A percentile compares a stretch with the other conserved stretches of the same genome.
These are phyloP conservation scores for Magnolia officinalis DNA, from an alignment of 164 flowering plant species.

Conservation along the genomic window DNA sequence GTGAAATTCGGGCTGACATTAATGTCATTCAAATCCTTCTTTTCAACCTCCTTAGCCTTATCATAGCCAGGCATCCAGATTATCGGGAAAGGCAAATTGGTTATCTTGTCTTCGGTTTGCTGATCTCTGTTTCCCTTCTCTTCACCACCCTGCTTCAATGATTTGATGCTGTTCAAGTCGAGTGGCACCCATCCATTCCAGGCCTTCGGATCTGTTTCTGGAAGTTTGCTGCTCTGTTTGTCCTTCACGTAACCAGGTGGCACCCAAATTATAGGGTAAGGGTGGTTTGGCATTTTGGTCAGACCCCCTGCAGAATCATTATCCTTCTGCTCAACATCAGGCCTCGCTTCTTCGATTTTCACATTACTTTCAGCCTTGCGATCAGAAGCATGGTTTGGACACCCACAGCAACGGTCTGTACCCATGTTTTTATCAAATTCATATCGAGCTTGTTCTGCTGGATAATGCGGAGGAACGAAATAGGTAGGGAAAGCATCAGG, in stretches of 20 bases:
- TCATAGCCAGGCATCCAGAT: conserved; percentile 44
- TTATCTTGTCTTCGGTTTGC: conserved; percentile 16
- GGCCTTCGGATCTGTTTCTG: conserved; percentile 1
- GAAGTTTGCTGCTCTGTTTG: conserved; percentile 1
- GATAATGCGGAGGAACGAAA: conserved; percentile 33
- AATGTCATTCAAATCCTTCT: conserved; percentile 7
- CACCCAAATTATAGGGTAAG: conserved; percentile 50
- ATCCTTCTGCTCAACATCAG: conserved; percentile 24
- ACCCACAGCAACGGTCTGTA: conserved; percentile 43
- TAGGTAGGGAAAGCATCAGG: conserved; percentile 25
- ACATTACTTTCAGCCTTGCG: conserved; percentile 20
- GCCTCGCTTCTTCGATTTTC: conserved; percentile 49
- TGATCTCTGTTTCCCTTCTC: conserved; percentile 9
- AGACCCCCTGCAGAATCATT: conserved; percentile 19
- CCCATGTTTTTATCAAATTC: conserved; percentile 36
- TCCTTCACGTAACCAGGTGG: conserved; percentile 35
- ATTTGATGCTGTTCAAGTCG: conserved; percentile 13
- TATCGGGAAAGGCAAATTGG: conserved; percentile 33
- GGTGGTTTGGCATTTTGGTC: conserved; percentile 13
- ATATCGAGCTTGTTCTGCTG: conserved; percentile 36
- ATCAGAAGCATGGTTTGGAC: conserved; percentile 36
- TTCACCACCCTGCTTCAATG: conserved; percentile 20
- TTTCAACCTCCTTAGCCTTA: conserved; percentile 18
- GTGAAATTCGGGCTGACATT: conserved; percentile 7
- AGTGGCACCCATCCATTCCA: conserved; percentile 30